phyloP scores from a whole-genome alignment of 306 rosid genomes.

The Malus fusca region DNA sequence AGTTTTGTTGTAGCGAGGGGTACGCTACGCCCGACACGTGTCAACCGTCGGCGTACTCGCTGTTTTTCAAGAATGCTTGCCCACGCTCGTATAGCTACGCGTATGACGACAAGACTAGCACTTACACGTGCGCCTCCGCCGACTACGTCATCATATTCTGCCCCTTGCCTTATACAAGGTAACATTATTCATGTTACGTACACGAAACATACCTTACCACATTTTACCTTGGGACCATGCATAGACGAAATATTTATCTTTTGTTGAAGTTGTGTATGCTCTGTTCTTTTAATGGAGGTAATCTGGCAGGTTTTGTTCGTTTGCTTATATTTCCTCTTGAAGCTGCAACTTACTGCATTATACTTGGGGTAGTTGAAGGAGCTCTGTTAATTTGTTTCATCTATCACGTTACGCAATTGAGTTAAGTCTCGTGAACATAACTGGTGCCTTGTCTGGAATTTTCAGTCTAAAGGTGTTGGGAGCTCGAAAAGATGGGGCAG shows the following conservation, averaged over 20 bases:
- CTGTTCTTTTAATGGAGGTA: no score
- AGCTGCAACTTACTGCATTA: background rate
- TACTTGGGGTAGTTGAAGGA: background rate
- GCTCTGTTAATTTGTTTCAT: background rate
- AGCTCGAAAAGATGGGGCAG: constrained; percentile 61
- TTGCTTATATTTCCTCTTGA: no score
- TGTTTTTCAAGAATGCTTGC: constrained; percentile 67
- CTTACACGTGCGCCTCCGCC: constrained; percentile 78
- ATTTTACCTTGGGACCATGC: no score
- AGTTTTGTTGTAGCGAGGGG: constrained; percentile 74
- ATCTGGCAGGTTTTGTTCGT: no score
- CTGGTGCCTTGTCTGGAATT: constrained; percentile 5
- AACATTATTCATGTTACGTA: background rate
- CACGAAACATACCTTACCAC: background rate
- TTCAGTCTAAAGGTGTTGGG: constrained; percentile 73
- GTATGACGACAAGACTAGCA: constrained; percentile 89
- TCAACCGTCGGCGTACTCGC: constrained; percentile 47
- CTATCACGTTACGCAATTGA: background rate
- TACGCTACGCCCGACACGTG: constrained; percentile 88
- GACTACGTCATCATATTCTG: constrained; percentile 73
- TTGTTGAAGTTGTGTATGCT: no score
- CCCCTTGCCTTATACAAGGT: constrained; percentile 86
- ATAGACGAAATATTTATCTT: no score
- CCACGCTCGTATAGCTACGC: constrained; percentile 98
- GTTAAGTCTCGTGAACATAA: background rate